A percentile compares a stretch with the other conserved stretches of the same genome.
These are phyloP conservation scores for Mikania micrantha DNA, from an alignment of 129 eudicot species.

Conservation along the genomic window DNA sequence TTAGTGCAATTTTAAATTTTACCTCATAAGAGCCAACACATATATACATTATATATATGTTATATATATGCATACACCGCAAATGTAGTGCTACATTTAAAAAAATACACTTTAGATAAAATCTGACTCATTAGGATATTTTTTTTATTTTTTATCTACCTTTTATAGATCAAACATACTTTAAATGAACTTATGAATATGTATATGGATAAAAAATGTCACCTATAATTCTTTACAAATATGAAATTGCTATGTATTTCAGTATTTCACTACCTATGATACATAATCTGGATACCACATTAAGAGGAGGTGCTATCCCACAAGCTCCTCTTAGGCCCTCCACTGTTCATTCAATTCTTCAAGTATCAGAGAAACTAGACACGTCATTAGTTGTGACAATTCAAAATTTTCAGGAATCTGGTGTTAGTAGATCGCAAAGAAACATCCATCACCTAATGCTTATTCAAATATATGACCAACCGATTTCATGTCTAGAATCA, in stretches of 20 bases:
- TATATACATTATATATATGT: too few relatives aligned
- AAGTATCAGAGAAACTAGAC: conserved; percentile 1
- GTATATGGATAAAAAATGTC: not conserved
- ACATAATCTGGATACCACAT: conserved; percentile 69
- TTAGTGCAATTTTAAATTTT: too few relatives aligned
- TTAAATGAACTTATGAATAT: too few relatives aligned
- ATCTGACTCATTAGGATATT: not conserved
- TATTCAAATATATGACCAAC: too few relatives aligned
- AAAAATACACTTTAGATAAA: not conserved
- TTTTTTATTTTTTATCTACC: not conserved
- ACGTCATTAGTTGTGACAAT: too few relatives aligned
- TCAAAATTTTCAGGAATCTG: too few relatives aligned
- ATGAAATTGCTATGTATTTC: conserved; percentile 8
- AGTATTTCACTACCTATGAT: conserved; percentile 96
- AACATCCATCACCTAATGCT: too few relatives aligned
- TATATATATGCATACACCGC: too few relatives aligned
- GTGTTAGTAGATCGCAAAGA: too few relatives aligned
- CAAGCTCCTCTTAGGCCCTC: conserved; percentile 77
- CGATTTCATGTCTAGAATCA: too few relatives aligned
- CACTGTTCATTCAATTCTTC: conserved; percentile 14
- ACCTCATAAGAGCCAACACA: too few relatives aligned
- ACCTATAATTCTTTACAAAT: not conserved
- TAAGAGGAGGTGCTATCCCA: conserved; percentile 76
- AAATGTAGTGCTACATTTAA: too few relatives aligned
- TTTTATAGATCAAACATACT: not conserved